Base-by-base conservation (phyloP, 306 rosid species). In the Arachis stenosperma region DNA sequence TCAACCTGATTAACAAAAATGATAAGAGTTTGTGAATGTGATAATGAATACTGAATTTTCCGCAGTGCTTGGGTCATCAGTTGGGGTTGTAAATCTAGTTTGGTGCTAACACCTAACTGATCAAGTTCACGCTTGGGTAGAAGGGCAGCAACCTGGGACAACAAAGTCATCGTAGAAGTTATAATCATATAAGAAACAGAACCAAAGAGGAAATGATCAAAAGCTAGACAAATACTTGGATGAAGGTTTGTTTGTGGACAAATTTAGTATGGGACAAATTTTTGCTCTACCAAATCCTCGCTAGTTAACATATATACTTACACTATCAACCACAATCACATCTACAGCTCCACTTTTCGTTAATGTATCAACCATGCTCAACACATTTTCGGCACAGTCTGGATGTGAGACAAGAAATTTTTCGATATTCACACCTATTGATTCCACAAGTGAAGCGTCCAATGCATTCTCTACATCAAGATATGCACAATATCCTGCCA, bases 281-380 rank as follows among this genome's bases (percentile, higher is more conserved):
- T 70, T 59, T 30, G 61, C 55, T 33, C 14, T 70, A 62, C 47
- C 79, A 61, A 51, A 79, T 61, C 60, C 61, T 67, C 62, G 9
- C 22, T 15, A 17, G 44, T 61, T 53, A 62, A 62, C n/a, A 46
- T 17, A 17, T 13, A 53, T 43, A 82, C 98, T 89, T 78, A 93
- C 98, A 74, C 97, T 93, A 79, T 93, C 94, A 80, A 93, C 86
- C 79, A 93, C 98, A 81, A 93, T 86, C 65, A 85, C 97, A 59
- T 89, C 98, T 72, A 93, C 82, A 6, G 90, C 86, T 79, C 92
- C 94, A 83, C 94, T 89, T 88, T 80, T 86, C 17, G 91, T 87
- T 14, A 93, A 78, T 43, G 94, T 93, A 78, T 90, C 83, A 62
- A 90, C 92, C 71, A 84, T 87, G 84, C 90, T 73, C 52, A 90